Percentiles rank a stretch among this genome's conserved stretches.
These are phyloP conservation scores for Vitis cinerea DNA, from an alignment of 164 flowering plant genomes.

Conservation along the genomic window DNA sequence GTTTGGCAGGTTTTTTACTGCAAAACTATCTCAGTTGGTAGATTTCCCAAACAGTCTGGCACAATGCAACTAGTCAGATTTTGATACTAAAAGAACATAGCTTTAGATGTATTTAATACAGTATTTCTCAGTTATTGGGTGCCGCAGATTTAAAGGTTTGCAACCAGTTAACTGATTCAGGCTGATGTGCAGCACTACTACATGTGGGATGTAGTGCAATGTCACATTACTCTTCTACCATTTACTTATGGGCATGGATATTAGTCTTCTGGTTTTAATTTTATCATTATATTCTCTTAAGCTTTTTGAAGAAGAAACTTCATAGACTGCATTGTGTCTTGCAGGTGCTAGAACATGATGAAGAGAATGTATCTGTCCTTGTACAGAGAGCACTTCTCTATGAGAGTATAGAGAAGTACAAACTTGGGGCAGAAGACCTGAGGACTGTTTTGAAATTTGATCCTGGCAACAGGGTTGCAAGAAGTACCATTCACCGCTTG, in stretches of 20 bases:
- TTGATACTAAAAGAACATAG: too few relatives aligned
- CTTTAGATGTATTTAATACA: too few relatives aligned
- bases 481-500: slow-evolving; percentile 90
- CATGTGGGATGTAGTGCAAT: not conserved
- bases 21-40: not conserved
- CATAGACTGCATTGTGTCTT: slow-evolving; percentile 14
- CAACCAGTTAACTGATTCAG: too few relatives aligned
- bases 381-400: slow-evolving; percentile 95
- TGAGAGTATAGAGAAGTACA: slow-evolving; percentile 96
- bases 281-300: not conserved
- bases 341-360: slow-evolving; percentile 79
- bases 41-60: too few relatives aligned
- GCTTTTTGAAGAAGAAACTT: not conserved
- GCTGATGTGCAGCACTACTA: too few relatives aligned
- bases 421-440: slow-evolving; percentile 95
- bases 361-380: slow-evolving; percentile 62
- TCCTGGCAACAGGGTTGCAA: slow-evolving; percentile 89
- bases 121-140: too few relatives aligned
- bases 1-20: not conserved
- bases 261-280: not conserved
- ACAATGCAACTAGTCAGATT: too few relatives aligned
- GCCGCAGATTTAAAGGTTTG: too few relatives aligned
- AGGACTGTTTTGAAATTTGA: slow-evolving; percentile 87
- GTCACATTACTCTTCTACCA: not conserved
- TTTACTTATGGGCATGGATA: not conserved